Evolutionary conservation across 345 rosid species (phyloP).

Genomic region (Moricandia moricandioides): DNA sequence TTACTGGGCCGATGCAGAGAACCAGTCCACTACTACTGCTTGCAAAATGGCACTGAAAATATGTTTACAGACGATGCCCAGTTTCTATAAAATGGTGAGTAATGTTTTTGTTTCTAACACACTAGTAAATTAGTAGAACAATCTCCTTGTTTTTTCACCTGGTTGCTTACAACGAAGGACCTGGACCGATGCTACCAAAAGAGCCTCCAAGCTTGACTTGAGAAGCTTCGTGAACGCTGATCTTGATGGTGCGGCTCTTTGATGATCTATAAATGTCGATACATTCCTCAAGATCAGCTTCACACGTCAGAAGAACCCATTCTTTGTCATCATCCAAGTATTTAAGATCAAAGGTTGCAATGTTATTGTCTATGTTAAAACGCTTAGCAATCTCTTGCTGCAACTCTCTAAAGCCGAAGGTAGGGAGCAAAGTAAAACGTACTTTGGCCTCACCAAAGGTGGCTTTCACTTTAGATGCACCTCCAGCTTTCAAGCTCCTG

Average conservation of each 20-base stretch:
- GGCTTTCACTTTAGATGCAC: constrained; percentile 58
- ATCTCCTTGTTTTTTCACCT: constrained; percentile 1
- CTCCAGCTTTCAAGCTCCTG: constrained; percentile 10
- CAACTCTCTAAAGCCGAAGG: constrained; percentile 48
- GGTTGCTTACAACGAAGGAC: constrained; percentile 30
- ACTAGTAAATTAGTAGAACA: constrained; percentile 18
- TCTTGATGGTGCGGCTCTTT: constrained; percentile 51
- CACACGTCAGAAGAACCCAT: constrained; percentile 75
- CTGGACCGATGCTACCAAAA: constrained; percentile 29
- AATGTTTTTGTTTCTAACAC: constrained; percentile 18
- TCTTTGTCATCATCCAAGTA: constrained; percentile 70
- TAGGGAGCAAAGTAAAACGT: constrained; percentile 56
- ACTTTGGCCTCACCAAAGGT: constrained; percentile 62
- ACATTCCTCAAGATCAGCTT: constrained; percentile 87
- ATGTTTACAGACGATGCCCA: constrained; percentile 25
- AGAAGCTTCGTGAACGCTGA: constrained; percentile 52
- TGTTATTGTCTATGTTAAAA: constrained; percentile 43
- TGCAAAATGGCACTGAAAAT: constrained; percentile 31
- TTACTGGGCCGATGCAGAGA: constrained; percentile 35
- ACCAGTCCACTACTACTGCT: constrained; percentile 27
- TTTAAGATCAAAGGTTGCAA: constrained; percentile 46
- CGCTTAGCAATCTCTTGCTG: constrained; percentile 60
- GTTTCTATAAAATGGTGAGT: not conserved
- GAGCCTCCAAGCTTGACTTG: constrained; percentile 39
- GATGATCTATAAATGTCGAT: constrained; percentile 59